Evolutionary conservation across 2,329 filamentous ascomycete species (phyloP).

Genomic region (Ophiostoma piceae): DNA sequence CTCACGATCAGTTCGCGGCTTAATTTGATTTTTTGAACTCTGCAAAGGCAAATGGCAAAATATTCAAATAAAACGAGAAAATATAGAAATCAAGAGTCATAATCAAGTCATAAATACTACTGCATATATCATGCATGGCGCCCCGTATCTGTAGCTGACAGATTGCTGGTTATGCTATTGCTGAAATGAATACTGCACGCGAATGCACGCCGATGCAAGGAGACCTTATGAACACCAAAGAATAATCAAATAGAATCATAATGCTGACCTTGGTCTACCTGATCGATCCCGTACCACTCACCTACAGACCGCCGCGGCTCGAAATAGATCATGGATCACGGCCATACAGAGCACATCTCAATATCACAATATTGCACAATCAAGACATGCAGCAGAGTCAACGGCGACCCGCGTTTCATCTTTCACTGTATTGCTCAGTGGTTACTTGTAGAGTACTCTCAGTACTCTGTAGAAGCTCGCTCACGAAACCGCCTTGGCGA

Average conservation of each 20-base stretch:
- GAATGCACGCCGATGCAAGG: conserved; percentile 4
- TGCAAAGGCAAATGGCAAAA: background rate
- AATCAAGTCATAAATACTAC: background rate
- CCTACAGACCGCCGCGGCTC: background rate
- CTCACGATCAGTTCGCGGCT: conserved; percentile 10
- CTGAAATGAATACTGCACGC: conserved; percentile 5
- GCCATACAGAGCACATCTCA: background rate
- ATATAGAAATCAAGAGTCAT: too few species aligned
- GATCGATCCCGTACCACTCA: background rate
- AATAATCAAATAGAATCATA: too few species aligned
- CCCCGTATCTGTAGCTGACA: conserved; percentile 2
- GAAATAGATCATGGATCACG: background rate
- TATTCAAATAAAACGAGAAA: background rate
- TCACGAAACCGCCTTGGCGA: background rate
- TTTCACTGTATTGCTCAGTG: background rate
- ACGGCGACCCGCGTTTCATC: conserved; percentile 19
- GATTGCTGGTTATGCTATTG: background rate
- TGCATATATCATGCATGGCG: conserved; percentile 9
- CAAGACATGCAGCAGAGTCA: conserved; percentile 21
- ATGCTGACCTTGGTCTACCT: background rate
- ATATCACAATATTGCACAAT: conserved; percentile 13
- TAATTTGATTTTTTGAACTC: background rate
- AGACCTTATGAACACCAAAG: background rate
- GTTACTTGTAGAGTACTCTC: background rate
- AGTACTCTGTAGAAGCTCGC: background rate